Percentiles rank a stretch among this genome's conserved stretches.
phyloP scores from a whole-genome alignment of 257 asterid species.

The Solanum appendiculatum region DNA sequence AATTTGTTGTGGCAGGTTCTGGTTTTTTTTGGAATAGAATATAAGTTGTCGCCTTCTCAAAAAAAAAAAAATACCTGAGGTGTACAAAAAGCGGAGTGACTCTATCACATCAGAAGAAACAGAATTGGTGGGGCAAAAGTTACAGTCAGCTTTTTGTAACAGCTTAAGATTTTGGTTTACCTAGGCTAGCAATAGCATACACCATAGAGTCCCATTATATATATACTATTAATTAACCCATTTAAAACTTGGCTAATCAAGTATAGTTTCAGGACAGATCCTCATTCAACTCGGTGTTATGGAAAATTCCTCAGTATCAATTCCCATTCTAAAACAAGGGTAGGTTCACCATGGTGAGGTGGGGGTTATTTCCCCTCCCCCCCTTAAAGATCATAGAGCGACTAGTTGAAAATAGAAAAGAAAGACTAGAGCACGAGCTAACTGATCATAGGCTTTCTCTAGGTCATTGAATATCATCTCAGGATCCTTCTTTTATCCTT shows the following conservation, averaged over 20 bases:
- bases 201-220: background rate
- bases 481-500: background rate
- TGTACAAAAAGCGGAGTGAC: conserved; percentile 33
- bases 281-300: background rate
- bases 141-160: conserved; percentile 49
- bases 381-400: background rate
- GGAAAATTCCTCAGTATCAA: background rate
- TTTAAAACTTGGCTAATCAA: background rate
- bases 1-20: too few species aligned
- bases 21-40: too few species aligned
- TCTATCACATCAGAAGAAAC: conserved; percentile 54
- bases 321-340: background rate
- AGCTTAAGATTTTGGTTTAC: conserved; percentile 10
- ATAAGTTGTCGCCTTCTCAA: too few species aligned
- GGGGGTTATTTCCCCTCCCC: background rate
- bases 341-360: background rate
- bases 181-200: background rate
- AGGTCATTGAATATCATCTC: background rate
- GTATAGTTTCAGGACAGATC: background rate
- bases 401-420: background rate
- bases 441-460: background rate
- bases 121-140: conserved; percentile 49
- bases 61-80: conserved; percentile 35
- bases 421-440: background rate
- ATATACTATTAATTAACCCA: background rate